phyloP scores from a whole-genome alignment of 495 filamentous ascomycete species.

The Halenospora varia region DNA sequence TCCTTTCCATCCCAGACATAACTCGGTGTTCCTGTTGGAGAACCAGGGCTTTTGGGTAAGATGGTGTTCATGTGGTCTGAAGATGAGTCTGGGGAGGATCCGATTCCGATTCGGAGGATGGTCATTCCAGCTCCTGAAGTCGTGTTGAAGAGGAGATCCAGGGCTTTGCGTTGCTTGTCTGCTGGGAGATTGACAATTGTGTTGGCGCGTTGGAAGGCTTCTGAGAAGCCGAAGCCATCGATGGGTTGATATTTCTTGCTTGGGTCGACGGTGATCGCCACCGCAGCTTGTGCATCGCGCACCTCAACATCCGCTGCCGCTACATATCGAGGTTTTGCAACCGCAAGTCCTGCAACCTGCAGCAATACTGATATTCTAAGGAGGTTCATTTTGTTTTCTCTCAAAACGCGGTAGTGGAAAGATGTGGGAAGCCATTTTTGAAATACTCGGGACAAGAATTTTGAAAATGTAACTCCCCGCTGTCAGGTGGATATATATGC shows the following conservation, averaged over 20 bases:
- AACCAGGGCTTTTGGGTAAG: slow-evolving; percentile 40
- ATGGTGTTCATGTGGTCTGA: slow-evolving; percentile 46
- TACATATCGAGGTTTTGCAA: background rate
- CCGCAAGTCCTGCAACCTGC: background rate
- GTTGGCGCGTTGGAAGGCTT: slow-evolving; percentile 53
- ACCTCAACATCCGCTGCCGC: background rate
- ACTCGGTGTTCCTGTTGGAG: slow-evolving; percentile 33
- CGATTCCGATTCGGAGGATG: slow-evolving; percentile 54
- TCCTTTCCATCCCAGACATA: slow-evolving; percentile 52
- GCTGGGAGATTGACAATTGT: slow-evolving; percentile 44
- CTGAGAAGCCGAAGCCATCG: slow-evolving; percentile 48
- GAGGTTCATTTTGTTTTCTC: background rate
- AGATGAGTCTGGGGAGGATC: slow-evolving; percentile 39
- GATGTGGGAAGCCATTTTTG: background rate
- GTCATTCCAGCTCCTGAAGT: slow-evolving; percentile 47
- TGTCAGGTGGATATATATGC: background rate
- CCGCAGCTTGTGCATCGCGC: background rate
- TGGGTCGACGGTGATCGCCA: slow-evolving; percentile 39
- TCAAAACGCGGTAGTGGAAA: background rate
- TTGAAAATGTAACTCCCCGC: background rate
- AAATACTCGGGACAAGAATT: background rate
- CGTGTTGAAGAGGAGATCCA: slow-evolving; percentile 49
- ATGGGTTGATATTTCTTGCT: slow-evolving; percentile 41
- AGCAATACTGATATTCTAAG: background rate
- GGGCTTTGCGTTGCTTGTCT: slow-evolving; percentile 37